Evolutionary conservation across 495 filamentous ascomycete species (phyloP).

Genomic region (Podospora bellae-mahoneyi): DNA sequence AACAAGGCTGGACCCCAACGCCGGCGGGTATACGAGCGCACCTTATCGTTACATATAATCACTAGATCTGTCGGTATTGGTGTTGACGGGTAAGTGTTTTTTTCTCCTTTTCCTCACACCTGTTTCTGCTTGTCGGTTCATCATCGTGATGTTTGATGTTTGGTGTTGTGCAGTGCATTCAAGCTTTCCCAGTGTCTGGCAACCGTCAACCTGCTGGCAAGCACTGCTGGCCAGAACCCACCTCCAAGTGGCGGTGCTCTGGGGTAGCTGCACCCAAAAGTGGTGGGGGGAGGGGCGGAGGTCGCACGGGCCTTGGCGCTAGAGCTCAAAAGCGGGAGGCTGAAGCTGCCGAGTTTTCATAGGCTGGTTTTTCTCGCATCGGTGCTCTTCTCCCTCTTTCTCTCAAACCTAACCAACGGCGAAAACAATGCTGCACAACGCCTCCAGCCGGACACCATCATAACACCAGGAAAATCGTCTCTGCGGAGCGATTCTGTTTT

Average conservation of each 20-base stretch:
- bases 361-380: constrained; percentile 15
- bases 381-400: constrained; percentile 20
- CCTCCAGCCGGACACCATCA: constrained; percentile 10
- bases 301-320: constrained; percentile 10
- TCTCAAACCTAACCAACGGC: constrained; percentile 17
- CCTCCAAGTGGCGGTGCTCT: constrained; percentile 15
- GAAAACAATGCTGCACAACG: constrained; percentile 20
- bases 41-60: too few relatives aligned
- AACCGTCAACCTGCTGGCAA: not conserved
- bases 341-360: constrained; percentile 31
- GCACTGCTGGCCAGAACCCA: not conserved
- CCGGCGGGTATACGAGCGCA: too few relatives aligned
- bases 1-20: too few relatives aligned
- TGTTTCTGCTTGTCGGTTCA: not conserved
- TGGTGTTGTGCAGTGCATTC: not conserved
- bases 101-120: too few relatives aligned
- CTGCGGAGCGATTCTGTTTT: constrained; percentile 15
- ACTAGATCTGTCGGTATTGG: too few relatives aligned
- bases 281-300: not conserved
- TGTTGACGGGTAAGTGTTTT: too few relatives aligned
- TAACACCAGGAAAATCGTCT: constrained; percentile 13
- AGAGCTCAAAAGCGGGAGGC: constrained; percentile 26
- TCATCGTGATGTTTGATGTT: not conserved
- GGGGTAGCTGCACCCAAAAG: not conserved
- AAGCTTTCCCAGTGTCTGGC: not conserved